Base-by-base conservation (phyloP, 805 yeast genomes). In the Wickerhamiella qilinensis region DNA sequence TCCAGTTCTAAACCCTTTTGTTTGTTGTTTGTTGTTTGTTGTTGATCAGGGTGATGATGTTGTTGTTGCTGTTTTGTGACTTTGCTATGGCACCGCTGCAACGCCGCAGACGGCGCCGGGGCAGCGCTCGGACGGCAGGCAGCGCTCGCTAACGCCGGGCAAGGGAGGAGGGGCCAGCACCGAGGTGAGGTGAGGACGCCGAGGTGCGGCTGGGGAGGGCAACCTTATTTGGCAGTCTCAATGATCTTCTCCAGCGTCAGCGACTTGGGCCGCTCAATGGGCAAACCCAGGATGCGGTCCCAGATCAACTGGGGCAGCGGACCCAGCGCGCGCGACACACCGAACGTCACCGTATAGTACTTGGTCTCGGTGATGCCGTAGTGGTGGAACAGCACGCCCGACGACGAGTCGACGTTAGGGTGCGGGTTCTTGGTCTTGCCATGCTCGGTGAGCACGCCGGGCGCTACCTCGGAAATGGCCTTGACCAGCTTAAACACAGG, bases 371-470 rank as follows among this genome's bases (percentile, higher is more conserved):
- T 74, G 56, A 80, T 64, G 33, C 91, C 91, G 62, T 78, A 79
- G 66, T 80, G 80, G 55, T 77, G 75, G 64, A 80, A 77, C 47
- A 80, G 62, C 36, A 79, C 79, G 48, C 91, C 91, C 17, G 83
- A 74, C 51, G 75, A 71, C 33, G 85, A 74, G 61, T 80, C 91
- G 46, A 80, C 91, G 56, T 80, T 80, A 45, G 91, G 91, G 69
- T 69, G 76, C 46, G 91, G 91, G 66, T 80, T 80, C 67, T 77
- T 75, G 56, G 86, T 77, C 67, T 80, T 80, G 43, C 91, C 88
- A 62, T 80, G 88, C 62, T 74, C 62, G 46, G 71, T 73, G 53
- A 80, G 64, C 32, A 80, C 86, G 43, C 68, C 71, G 40, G 91
- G 88, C 25, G 85, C 88, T 43, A 79, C 69, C 51, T 72, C 67